These are phyloP conservation scores for Capsella bursapastoris DNA, from an alignment of 345 rosid genomes.

Conservation along the genomic window DNA sequence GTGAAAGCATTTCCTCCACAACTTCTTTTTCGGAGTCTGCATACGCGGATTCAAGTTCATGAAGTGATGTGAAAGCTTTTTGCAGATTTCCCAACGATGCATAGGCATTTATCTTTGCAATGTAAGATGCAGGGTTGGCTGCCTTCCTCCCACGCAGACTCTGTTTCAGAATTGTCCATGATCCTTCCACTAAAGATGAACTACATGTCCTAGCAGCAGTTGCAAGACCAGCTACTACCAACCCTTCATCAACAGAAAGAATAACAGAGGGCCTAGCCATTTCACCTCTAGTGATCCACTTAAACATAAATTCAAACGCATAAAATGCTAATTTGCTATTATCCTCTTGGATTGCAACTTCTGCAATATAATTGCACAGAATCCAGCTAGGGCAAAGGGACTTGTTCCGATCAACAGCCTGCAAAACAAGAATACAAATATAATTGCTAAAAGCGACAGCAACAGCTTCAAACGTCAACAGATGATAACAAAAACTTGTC, in stretches of 20 bases:
- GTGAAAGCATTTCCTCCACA: slow-evolving; percentile 76
- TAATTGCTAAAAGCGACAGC: neutral
- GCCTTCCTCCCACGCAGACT: slow-evolving; percentile 70
- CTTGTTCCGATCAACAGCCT: slow-evolving; percentile 84
- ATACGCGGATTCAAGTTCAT: slow-evolving; percentile 72
- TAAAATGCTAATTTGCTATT: slow-evolving; percentile 79
- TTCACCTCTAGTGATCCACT: slow-evolving; percentile 83
- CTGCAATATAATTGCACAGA: slow-evolving; percentile 69
- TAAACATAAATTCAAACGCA: slow-evolving; percentile 84
- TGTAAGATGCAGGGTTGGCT: slow-evolving; percentile 72
- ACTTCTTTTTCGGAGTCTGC: slow-evolving; percentile 49
- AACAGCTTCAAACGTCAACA: slow-evolving; percentile 8
- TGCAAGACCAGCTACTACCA: slow-evolving; percentile 74
- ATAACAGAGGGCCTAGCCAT: slow-evolving; percentile 60
- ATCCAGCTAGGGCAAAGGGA: slow-evolving; percentile 84
- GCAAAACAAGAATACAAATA: slow-evolving; percentile 28
- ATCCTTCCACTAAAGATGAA: slow-evolving; percentile 73
- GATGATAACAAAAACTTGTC: slow-evolving; percentile 17
- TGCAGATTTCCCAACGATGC: slow-evolving; percentile 80
- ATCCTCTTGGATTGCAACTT: slow-evolving; percentile 71
- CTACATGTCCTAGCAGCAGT: slow-evolving; percentile 82
- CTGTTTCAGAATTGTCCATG: slow-evolving; percentile 73
- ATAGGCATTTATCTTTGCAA: slow-evolving; percentile 78
- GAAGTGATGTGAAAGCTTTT: slow-evolving; percentile 70
- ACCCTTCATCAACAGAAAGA: slow-evolving; percentile 85